Evolutionary conservation across 2,329 filamentous ascomycete genomes (phyloP).

Genomic region (Aspergillus brunneoviolaceus): DNA sequence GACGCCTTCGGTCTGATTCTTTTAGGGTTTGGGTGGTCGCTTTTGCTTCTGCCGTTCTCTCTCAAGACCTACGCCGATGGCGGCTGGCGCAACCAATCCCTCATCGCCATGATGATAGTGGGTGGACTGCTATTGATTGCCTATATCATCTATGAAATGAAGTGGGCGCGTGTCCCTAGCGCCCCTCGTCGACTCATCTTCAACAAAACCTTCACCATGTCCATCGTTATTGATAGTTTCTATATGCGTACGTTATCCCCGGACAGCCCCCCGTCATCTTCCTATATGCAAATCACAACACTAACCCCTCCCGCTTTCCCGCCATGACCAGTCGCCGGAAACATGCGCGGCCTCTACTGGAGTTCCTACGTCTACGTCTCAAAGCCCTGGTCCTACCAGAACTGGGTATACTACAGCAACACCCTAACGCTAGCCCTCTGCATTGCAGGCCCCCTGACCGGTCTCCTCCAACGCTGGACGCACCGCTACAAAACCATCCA

Average conservation of each 20-base stretch:
- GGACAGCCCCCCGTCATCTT: no score
- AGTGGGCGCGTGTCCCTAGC: constrained; percentile 51
- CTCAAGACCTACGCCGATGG: constrained; percentile 43
- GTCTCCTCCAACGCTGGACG: constrained; percentile 33
- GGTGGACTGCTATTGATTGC: constrained; percentile 53
- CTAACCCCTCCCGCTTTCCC: no score
- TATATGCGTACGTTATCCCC: not conserved
- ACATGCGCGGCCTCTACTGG: constrained; percentile 9
- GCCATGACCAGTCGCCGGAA: not conserved
- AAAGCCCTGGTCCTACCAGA: constrained; percentile 34
- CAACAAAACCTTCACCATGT: constrained; percentile 26
- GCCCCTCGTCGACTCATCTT: constrained; percentile 16
- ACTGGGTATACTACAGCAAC: constrained; percentile 44
- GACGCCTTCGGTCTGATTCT: constrained; percentile 44
- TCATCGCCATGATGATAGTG: constrained; percentile 52
- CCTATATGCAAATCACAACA: no score
- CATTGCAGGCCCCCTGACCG: constrained; percentile 35
- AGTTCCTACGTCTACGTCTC: constrained; percentile 13
- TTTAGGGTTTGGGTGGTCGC: constrained; percentile 16
- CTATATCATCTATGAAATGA: constrained; percentile 56
- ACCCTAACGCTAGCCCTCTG: constrained; percentile 44
- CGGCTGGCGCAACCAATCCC: constrained; percentile 44
- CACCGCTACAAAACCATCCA: constrained; percentile 47
- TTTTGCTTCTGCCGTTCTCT: constrained; percentile 62
- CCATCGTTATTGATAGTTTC: constrained; percentile 9